A percentile compares a stretch with the other conserved stretches of the same genome.
Conservation (phyloP, 257 asterid genomes). For the Prunella vulgaris region DNA sequence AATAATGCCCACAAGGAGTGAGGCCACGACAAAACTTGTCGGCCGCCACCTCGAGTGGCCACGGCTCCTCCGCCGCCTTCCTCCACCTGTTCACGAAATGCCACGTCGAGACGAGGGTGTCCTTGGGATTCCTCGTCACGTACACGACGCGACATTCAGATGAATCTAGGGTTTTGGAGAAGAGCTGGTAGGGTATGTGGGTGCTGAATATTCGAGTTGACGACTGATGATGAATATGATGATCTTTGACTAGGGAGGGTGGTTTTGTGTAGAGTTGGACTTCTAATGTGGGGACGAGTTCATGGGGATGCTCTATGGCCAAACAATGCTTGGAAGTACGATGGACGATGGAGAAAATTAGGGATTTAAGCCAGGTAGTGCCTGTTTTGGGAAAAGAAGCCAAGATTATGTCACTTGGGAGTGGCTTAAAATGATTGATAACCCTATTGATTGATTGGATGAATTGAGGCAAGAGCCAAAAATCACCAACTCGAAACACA, state of each 20-base stretch:
- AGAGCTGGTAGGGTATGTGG: constrained; percentile 25
- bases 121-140: constrained; percentile 40
- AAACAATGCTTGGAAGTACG: constrained; percentile 14
- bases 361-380: constrained; percentile 38
- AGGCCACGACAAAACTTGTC: constrained; percentile 32
- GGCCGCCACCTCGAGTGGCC: constrained; percentile 32
- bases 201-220: constrained; percentile 22
- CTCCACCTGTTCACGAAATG: constrained; percentile 36
- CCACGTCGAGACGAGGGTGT: constrained; percentile 45
- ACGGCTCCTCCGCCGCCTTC: constrained; percentile 9
- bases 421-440: constrained; percentile 27
- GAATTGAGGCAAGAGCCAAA: constrained; percentile 28
- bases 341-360: constrained; percentile 21
- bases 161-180: constrained; percentile 21
- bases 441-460: constrained; percentile 20
- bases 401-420: constrained; percentile 25
- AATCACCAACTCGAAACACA: constrained; percentile 23
- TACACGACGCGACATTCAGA: constrained; percentile 26
- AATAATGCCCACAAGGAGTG: constrained; percentile 39
- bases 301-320: constrained; percentile 23
- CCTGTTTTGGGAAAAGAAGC: constrained; percentile 37
- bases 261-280: constrained; percentile 10
- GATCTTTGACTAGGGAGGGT: background rate
- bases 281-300: constrained; percentile 29
- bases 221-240: background rate